Conservation (phyloP, 2,329 filamentous ascomycete genomes). For the Ophiostoma australiae region DNA sequence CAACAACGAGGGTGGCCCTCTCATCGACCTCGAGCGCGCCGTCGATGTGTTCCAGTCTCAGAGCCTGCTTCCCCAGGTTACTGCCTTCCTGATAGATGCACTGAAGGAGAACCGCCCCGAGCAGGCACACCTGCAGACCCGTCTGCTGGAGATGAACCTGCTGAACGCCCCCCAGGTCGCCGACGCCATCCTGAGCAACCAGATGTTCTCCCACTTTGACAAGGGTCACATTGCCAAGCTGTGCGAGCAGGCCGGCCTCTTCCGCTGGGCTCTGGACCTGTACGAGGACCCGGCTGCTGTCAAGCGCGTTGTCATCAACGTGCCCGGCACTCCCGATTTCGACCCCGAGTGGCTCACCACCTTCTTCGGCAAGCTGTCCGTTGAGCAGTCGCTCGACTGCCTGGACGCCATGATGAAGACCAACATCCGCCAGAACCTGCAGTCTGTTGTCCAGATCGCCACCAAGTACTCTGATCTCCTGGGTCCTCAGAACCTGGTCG, state of each 20-base stretch:
- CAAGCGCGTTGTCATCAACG: conserved; percentile 84
- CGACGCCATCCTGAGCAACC: conserved; percentile 93
- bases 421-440: conserved; percentile 96
- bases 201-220: conserved; percentile 98
- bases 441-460: conserved; percentile 88
- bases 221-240: conserved; percentile 81
- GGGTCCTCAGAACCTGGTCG: conserved; percentile 79
- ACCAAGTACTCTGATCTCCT: conserved; percentile 98
- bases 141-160: conserved; percentile 95
- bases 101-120: conserved; percentile 93
- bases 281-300: conserved; percentile 86
- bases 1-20: conserved; percentile 78
- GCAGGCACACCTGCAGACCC: conserved; percentile 87
- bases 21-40: conserved; percentile 89
- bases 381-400: conserved; percentile 91
- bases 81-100: conserved; percentile 94
- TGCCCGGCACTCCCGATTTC: conserved; percentile 76
- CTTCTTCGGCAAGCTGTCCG: conserved; percentile 91
- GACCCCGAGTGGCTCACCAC: conserved; percentile 84
- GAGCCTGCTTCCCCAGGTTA: conserved; percentile 95
- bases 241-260: conserved; percentile 87
- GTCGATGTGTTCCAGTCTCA: conserved; percentile 98
- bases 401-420: conserved; percentile 92
- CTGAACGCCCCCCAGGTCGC: conserved; percentile 95
- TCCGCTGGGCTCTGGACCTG: conserved; percentile 84